Percentiles rank a stretch among this genome's conserved stretches.
Conservation (phyloP, 805 yeast genomes). For the Ogataea kodamae region DNA sequence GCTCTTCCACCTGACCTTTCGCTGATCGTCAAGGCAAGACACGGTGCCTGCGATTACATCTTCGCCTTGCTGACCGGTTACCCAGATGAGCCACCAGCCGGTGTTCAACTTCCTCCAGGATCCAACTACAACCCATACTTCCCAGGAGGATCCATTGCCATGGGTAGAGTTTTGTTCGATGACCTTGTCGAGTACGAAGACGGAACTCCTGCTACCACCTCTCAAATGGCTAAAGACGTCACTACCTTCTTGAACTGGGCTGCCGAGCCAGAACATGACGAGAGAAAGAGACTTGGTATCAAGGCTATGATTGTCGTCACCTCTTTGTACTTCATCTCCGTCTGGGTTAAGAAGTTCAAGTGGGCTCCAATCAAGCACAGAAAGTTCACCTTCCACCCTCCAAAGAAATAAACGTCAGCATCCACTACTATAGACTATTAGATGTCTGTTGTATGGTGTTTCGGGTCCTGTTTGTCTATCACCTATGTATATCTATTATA, state of each 20-base stretch:
- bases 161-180: conserved; percentile 97
- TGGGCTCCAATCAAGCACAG: conserved; percentile 96
- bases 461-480: conserved; percentile 8
- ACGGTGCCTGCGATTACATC: conserved; percentile 95
- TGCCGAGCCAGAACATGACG: conserved; percentile 97
- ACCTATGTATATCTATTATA: conserved; percentile 11
- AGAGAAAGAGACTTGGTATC: conserved; percentile 93
- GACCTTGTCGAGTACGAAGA: conserved; percentile 98
- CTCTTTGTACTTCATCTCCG: conserved; percentile 72
- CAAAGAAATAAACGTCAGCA: conserved; percentile 52
- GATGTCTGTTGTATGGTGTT: conserved; percentile 11
- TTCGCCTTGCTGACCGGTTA: conserved; percentile 95
- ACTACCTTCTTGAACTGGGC: conserved; percentile 96
- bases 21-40: conserved; percentile 96
- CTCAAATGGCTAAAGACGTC: conserved; percentile 99
- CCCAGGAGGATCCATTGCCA: conserved; percentile 99
- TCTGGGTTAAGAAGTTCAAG: conserved; percentile 96
- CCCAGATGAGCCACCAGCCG: conserved; percentile 99
- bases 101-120: conserved; percentile 89
- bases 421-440: conserved; percentile 11
- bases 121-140: conserved; percentile 98
- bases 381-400: conserved; percentile 90
- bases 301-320: conserved; percentile 83
- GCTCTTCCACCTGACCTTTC: conserved; percentile 98
- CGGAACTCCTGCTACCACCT: conserved; percentile 97